Evolutionary conservation across 1,284 basidiomycete genomes (phyloP), one percentile per base, ranked within the genome.

Genomic region (Heterobasidion occidentale): DNA sequence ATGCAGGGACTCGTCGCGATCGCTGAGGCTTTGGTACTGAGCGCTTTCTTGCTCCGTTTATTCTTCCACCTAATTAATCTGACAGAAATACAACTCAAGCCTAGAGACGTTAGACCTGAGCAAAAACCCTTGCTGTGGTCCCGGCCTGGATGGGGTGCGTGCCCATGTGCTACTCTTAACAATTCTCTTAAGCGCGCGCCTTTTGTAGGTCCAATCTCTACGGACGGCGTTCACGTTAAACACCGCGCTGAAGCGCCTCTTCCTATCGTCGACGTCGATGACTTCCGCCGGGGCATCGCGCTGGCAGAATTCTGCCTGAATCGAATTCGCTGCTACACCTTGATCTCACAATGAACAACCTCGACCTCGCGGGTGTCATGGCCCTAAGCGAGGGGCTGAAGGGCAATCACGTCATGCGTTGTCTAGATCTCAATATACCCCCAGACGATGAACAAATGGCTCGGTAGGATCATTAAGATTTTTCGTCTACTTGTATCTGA

Each of bases 261-360:
- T 98, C 76, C 80, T 99, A 33, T 86, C 90, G 14, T 85, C 88
- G 5, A 98, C 95, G 0, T 77, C 80, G 6, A 78, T 99, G 63
- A 84, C 83, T 0, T 90, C 92, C 0, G 78, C 89, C 1, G 94
- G 92, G 3, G 95, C 96, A 97, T 99, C 58, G 91, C 93, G 0
- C 81, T 99, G 1, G 96, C 96, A 3, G 95, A 98, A 71, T 98
- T 98, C 74, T 98, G 3, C 94, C 94, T 0, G 94, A 98, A 68
- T 89, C 92, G 0, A 81, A 79, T 33, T 89, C 88, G 0, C 77
- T 98, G 5, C 77, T 98, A 0, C 94, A 98, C 69, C 83, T 98
- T 51, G 92, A 94, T 68, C 74, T 95, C 34, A 94, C 92, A 0
- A 73, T 79, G 63, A 95, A 95, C 68, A 74, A 77, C 6, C 77